Evolutionary conservation across 352 stramenopile genomes (phyloP), one percentile per base, ranked within the genome.

Genomic region (Phytophthora chlamydospora): DNA sequence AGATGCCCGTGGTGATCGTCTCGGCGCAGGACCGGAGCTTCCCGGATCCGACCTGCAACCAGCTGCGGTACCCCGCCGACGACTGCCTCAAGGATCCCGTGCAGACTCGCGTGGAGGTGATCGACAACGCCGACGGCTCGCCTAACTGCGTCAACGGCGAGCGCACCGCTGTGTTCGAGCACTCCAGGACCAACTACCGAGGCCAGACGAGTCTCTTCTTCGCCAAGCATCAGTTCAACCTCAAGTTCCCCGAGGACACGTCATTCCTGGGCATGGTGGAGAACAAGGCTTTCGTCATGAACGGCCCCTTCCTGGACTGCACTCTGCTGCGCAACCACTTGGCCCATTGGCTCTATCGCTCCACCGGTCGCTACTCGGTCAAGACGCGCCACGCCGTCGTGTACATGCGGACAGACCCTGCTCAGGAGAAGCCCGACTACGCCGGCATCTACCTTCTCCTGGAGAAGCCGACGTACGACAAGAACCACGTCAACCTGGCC

Each of bases 131-230:
- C 16, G 66, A 79, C 34, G 76, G 81, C 16, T 57, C 68, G 31
- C 76, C 72, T 31, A 92, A 90, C 60, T 91, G 83, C 58, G 64
- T 89, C 32, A 74, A 78, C 31, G 78, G 70, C 10, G 16, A 50
- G 6, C 73, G 66, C 9, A 85, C 80, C 9, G 61, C 62, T 41
- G 62, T 71, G 16, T 82, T 83, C 61, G 55, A 74, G 24, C 66
- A 83, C 38, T 82, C 69, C 59, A 70, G 43, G 46, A 73, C 80
- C 48, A 88, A 91, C 63, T 92, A 91, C 72, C 85, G 85, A 38
- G 85, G 85, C 29, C 83, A 94, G 36, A 78, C 83, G 24, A 91
- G 79, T 66, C 76, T 94, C 14, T 85, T 83, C 62, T 91, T 89
- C 56, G 42, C 72, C 47, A 94, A 94, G 67, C 85, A 94, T 62